phyloP scores from a whole-genome alignment of 352 stramenopile genomes.

The Lagenidium giganteum region DNA sequence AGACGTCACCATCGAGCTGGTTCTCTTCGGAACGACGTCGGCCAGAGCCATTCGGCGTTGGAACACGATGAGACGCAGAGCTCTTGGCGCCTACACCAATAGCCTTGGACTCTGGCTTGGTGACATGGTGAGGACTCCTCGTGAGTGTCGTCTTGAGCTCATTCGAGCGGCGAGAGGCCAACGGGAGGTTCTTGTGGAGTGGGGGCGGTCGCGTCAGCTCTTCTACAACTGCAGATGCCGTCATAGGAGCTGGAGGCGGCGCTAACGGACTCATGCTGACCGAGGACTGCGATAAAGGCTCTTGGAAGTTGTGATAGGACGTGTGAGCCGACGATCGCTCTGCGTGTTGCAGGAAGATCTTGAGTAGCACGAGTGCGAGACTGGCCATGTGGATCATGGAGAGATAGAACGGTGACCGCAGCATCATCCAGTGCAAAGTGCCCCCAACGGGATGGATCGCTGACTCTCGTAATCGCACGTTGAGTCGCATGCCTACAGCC shows the following conservation, averaged over 20 bases:
- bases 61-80: background rate
- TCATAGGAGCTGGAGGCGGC: background rate
- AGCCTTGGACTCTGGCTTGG: conserved; percentile 2
- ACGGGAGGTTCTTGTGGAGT: conserved; percentile 8
- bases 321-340: conserved; percentile 1
- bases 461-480: conserved; percentile 59
- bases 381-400: conserved; percentile 55
- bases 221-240: conserved; percentile 15
- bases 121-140: background rate
- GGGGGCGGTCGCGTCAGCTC: conserved; percentile 31
- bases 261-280: background rate
- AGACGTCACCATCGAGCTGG: conserved; percentile 50
- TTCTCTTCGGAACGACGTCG: background rate
- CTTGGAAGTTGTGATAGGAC: too few species aligned
- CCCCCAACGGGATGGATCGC: conserved; percentile 74
- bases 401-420: conserved; percentile 62
- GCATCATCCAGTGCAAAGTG: conserved; percentile 68
- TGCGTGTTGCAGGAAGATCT: conserved; percentile 70
- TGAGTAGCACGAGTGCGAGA: conserved; percentile 57
- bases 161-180: background rate
- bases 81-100: conserved; percentile 5
- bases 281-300: background rate
- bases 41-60: background rate
- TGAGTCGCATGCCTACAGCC: conserved; percentile 59
- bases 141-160: background rate